Evolutionary conservation across 805 yeast species (phyloP).

Genomic region (Yarrowia yakushimensis): DNA sequence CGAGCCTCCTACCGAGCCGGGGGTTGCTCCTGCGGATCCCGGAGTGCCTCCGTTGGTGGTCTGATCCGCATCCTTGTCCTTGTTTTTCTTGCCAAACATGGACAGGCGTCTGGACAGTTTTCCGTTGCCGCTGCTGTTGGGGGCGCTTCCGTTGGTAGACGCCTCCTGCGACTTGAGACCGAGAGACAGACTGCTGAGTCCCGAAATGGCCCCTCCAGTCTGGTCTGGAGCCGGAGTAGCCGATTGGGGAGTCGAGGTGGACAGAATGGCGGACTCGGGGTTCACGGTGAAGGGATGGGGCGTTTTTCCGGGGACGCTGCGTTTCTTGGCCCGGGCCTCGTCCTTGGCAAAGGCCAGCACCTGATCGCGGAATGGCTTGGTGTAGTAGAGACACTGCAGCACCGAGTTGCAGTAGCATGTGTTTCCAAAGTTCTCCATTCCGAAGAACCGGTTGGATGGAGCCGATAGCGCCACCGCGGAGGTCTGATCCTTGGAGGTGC

Average conservation of each 20-base stretch:
- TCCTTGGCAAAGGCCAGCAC: conserved; percentile 45
- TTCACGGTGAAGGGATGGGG: conserved; percentile 39
- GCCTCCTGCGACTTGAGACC: conserved; percentile 25
- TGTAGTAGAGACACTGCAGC: conserved; percentile 78
- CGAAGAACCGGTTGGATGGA: conserved; percentile 39
- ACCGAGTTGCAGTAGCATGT: conserved; percentile 95
- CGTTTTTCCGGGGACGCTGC: conserved; percentile 35
- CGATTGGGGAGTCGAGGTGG: neutral
- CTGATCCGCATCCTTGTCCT: conserved; percentile 27
- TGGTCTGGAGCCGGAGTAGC: neutral
- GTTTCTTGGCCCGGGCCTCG: conserved; percentile 39
- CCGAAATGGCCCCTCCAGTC: neutral
- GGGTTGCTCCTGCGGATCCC: neutral
- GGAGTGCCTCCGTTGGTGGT: neutral
- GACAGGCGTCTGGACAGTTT: conserved; percentile 13
- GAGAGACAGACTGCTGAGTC: neutral
- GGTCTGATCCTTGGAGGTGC: neutral
- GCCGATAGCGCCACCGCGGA: neutral
- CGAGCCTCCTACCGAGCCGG: neutral
- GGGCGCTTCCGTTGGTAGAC: conserved; percentile 29
- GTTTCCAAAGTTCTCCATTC: conserved; percentile 48
- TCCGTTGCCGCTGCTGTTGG: conserved; percentile 32
- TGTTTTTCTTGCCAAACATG: conserved; percentile 26
- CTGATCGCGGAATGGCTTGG: conserved; percentile 61
- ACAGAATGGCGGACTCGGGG: conserved; percentile 27